phyloP scores from a whole-genome alignment of 768 basidiomycete species.

The Pleurotus sapidus region DNA sequence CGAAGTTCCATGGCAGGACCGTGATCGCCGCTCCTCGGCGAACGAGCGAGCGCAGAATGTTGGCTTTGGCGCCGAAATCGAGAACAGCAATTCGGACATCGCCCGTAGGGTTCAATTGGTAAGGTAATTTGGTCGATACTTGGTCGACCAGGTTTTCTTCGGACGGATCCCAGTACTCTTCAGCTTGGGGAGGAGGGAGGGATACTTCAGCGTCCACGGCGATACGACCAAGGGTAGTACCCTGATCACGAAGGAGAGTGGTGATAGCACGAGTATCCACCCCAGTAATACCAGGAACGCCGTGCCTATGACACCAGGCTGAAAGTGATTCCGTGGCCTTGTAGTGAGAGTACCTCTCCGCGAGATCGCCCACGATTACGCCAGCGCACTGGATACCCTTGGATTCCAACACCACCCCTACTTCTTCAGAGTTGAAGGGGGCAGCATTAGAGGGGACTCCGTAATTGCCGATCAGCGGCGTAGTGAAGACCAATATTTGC shows the following conservation, averaged over 20 bases:
- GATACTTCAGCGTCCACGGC: conserved; percentile 75
- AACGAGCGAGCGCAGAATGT: conserved; percentile 91
- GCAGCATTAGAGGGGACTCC: conserved; percentile 86
- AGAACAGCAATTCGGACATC: conserved; percentile 92
- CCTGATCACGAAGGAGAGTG: conserved; percentile 88
- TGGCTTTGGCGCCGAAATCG: conserved; percentile 97
- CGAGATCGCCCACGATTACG: conserved; percentile 91
- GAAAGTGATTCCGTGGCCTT: conserved; percentile 89
- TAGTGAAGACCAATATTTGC: conserved; percentile 98
- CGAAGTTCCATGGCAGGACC: conserved; percentile 96
- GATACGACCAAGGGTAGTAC: conserved; percentile 91
- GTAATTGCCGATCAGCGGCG: conserved; percentile 98
- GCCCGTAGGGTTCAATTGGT: conserved; percentile 82
- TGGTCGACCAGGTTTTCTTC: conserved; percentile 92
- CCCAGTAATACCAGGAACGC: conserved; percentile 91
- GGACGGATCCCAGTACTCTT: conserved; percentile 94
- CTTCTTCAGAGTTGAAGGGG: conserved; percentile 69
- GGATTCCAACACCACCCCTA: conserved; percentile 89
- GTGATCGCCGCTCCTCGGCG: conserved; percentile 91
- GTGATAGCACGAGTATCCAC: conserved; percentile 99
- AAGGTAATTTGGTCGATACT: conserved; percentile 82
- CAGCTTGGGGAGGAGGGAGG: conserved; percentile 50
- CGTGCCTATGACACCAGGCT: conserved; percentile 89
- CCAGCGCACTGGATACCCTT: conserved; percentile 87
- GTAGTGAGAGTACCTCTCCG: conserved; percentile 94